Conservation (phyloP, 179 eudicot species). For the Kewa caespitosa region DNA sequence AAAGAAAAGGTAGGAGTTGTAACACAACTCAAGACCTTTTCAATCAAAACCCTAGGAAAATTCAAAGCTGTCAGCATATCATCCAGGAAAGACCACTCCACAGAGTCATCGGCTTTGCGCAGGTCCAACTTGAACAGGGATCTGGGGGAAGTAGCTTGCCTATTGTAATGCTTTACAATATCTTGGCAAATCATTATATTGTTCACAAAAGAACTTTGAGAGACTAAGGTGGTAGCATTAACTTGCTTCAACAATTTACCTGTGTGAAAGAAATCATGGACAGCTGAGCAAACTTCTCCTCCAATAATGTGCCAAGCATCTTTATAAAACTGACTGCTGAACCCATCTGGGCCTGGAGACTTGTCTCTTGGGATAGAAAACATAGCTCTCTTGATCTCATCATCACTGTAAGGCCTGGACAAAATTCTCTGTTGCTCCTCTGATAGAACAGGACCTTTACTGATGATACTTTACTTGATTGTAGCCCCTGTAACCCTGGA, state of each 20-base stretch:
- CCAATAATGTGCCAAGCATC: neutral
- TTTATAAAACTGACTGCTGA: neutral
- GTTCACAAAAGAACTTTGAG: neutral
- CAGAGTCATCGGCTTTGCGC: too few species aligned
- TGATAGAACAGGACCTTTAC: neutral
- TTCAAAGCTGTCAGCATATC: neutral
- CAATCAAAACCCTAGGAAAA: too few species aligned
- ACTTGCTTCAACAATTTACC: neutral
- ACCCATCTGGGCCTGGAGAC: neutral
- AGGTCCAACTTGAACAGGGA: too few species aligned
- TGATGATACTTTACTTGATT: neutral
- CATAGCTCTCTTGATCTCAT: neutral
- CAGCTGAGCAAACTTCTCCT: neutral
- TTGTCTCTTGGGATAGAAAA: neutral
- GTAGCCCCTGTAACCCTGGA: neutral
- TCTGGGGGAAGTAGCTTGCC: too few species aligned
- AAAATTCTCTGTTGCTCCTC: too few species aligned
- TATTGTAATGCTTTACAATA: too few species aligned
- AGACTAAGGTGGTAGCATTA: neutral
- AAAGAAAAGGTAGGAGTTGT: neutral
- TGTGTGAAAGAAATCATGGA: neutral
- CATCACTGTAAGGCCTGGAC: neutral
- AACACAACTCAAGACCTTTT: too few species aligned
- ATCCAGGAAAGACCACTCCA: neutral
- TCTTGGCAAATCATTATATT: neutral